Evolutionary conservation across 331 rosid genomes (phyloP), one percentile per base, ranked within the genome.

Genomic region (Quercus lobata): DNA sequence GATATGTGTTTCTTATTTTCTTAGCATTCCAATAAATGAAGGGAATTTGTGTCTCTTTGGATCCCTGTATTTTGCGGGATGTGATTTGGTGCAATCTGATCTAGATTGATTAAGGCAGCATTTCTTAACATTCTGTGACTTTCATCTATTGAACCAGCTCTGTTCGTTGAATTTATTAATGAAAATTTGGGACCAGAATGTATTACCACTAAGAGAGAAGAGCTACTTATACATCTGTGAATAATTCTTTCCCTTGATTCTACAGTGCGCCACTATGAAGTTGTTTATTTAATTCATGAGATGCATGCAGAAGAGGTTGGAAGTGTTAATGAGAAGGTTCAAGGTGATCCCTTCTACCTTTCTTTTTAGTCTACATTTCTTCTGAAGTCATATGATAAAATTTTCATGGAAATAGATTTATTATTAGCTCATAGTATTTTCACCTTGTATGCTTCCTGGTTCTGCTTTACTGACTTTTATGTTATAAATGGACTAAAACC

Each of bases 211-310:
- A 24, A 44, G 63, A 73, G 37, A 37, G 58, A 16, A 71, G 71
- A 54, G 63, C 12, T 74, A 69, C 29, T 77, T 29, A 76, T 80
- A 41, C 74, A 17, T 72, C 89, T 70, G 71, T 83, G 63, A 69
- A 46, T 62, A 7, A 57, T 71, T 58, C 62, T 74, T 80, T 65
- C 57, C 35, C 69, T 72, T 76, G 57, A 76, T 62, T 77, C 24
- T 81, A 55, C 88, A 96, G 99, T 86, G 91, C 93, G 97, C 78
- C 99, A 96, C 90, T 93, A 96, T 29, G 99, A 96, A 84, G 70
- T 91, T 83, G 88, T 96, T 29, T 96, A 91, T 86, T 79, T 96
- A 69, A 93, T 96, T 84, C 96, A 96, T 55, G 98, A 96, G 89
- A 82, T 90, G 83, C 84, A 89, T 62, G 93, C 75, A 5, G 97